These are phyloP conservation scores for Sindora glabra DNA, from an alignment of 306 rosid genomes.

Conservation along the genomic window DNA sequence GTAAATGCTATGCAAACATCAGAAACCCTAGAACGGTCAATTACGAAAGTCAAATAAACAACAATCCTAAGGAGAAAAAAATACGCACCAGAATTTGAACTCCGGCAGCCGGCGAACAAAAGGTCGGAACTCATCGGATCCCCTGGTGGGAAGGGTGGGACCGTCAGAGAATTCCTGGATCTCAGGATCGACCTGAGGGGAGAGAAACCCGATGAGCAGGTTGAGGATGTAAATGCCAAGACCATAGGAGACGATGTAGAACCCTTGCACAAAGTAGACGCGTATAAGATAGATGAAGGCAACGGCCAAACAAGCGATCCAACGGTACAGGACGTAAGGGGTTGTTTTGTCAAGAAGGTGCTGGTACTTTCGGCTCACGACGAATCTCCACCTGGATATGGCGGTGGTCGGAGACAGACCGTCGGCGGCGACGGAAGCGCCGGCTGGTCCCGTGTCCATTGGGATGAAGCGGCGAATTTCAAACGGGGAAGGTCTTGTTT, in stretches of 20 bases:
- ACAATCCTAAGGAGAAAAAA: not conserved
- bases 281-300: slow-evolving; percentile 59
- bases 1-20: not conserved
- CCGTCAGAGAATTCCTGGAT: slow-evolving; percentile 55
- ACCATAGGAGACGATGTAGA: slow-evolving; percentile 86
- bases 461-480: slow-evolving; percentile 37
- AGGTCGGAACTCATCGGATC: slow-evolving; percentile 88
- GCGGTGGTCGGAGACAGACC: slow-evolving; percentile 33
- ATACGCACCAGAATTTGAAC: slow-evolving; percentile 79
- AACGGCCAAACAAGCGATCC: slow-evolving; percentile 46
- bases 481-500: slow-evolving; percentile 39
- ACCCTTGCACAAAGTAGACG: slow-evolving; percentile 71
- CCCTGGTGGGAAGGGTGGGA: slow-evolving; percentile 69
- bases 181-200: slow-evolving; percentile 97
- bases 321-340: slow-evolving; percentile 59
- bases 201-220: slow-evolving; percentile 79
- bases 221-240: slow-evolving; percentile 86
- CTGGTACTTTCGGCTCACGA: slow-evolving; percentile 50
- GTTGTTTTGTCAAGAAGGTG: slow-evolving; percentile 71
- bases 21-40: slow-evolving; percentile 8
- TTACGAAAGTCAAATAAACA: not conserved
- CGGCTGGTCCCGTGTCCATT: slow-evolving; percentile 58
- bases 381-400: slow-evolving; percentile 52
- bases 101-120: slow-evolving; percentile 94
- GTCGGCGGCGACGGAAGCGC: slow-evolving; percentile 20